phyloP scores from a whole-genome alignment of 768 basidiomycete genomes.

The Hypholoma sublateritium region DNA sequence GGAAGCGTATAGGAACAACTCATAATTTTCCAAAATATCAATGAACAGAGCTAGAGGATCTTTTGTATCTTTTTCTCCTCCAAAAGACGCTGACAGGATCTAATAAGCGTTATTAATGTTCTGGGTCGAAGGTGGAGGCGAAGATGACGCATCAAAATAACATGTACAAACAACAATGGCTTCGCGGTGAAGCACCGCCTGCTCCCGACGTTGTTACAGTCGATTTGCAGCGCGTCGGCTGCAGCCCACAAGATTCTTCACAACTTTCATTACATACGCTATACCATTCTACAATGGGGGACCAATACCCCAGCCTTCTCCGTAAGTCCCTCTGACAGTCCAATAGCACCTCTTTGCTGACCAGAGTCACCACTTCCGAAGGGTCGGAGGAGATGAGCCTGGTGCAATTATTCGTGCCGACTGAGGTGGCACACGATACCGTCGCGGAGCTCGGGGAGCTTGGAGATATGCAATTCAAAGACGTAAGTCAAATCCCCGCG shows the following conservation, averaged over 20 bases:
- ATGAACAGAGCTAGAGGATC: no score
- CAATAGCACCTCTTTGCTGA: conserved; percentile 2
- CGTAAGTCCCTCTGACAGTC: conserved; percentile 46
- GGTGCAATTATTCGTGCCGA: conserved; percentile 95
- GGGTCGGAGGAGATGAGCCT: conserved; percentile 98
- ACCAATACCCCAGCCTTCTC: conserved; percentile 83
- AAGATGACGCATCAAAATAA: not conserved
- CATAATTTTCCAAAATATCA: no score
- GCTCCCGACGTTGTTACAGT: not conserved
- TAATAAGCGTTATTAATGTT: no score
- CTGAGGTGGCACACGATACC: conserved; percentile 96
- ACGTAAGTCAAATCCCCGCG: conserved; percentile 52
- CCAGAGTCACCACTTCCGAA: conserved; percentile 28
- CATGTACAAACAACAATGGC: conserved; percentile 1
- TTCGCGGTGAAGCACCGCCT: not conserved
- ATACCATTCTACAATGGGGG: conserved; percentile 49
- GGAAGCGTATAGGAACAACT: no score
- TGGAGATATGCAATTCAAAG: conserved; percentile 96
- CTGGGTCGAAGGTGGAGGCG: no score
- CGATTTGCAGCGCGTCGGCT: not conserved
- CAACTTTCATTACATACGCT: not conserved
- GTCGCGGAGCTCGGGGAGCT: conserved; percentile 94
- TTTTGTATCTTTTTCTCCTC: no score
- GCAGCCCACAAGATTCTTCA: not conserved
- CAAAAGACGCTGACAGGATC: no score